Conservation (phyloP, 148 eudicot genomes). For the Chenopodium quinoa region DNA sequence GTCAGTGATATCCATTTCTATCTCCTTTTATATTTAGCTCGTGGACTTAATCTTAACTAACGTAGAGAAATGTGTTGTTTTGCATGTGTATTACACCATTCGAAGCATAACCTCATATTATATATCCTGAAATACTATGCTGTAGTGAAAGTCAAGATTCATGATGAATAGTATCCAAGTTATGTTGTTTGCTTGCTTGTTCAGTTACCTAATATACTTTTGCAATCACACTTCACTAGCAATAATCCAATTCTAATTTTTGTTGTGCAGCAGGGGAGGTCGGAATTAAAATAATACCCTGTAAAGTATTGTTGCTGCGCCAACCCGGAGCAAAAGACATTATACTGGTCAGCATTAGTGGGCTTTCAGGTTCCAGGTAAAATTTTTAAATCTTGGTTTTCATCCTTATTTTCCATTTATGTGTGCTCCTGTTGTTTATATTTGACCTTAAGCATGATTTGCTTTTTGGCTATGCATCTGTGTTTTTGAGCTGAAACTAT, state of each 20-base stretch:
- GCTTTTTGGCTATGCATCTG: neutral
- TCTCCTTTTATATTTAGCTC: neutral
- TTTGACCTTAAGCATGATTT: conserved; percentile 8
- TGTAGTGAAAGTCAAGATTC: neutral
- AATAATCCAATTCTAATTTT: neutral
- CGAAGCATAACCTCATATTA: neutral
- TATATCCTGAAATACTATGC: neutral
- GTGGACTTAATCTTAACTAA: neutral
- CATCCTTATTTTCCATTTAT: conserved; percentile 5
- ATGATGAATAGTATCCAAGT: neutral
- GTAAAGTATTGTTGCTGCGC: neutral
- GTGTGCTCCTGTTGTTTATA: neutral
- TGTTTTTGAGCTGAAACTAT: neutral
- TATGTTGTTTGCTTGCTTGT: conserved; percentile 1
- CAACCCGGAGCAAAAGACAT: neutral
- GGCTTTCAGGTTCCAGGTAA: neutral
- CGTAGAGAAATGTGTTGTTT: neutral
- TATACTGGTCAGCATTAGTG: conserved; percentile 9
- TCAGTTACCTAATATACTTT: neutral
- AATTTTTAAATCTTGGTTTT: neutral
- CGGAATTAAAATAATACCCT: neutral
- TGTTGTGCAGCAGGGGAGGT: neutral
- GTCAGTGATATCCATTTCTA: neutral
- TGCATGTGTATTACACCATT: neutral
- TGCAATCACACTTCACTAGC: neutral